phyloP scores from a whole-genome alignment of 768 basidiomycete species.

The Melanogaster broomeanus region DNA sequence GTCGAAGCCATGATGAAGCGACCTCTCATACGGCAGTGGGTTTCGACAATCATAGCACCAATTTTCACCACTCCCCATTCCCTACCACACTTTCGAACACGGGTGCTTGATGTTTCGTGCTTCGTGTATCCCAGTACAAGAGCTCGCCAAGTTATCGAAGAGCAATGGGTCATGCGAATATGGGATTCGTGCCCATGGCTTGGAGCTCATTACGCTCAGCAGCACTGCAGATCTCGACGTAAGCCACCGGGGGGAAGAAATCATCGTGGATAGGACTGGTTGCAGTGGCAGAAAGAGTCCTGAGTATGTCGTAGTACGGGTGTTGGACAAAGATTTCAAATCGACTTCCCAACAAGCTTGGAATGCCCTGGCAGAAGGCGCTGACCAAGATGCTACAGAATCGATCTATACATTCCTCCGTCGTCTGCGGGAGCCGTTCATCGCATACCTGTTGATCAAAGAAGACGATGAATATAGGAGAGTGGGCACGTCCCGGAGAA shows the following conservation, averaged over 20 bases:
- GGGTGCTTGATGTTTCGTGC: not conserved
- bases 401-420: not conserved
- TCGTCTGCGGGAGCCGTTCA: slow-evolving; percentile 2
- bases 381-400: not conserved
- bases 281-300: not conserved
- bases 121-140: not conserved
- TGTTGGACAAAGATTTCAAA: not conserved
- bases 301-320: not conserved
- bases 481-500: not conserved
- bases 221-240: not conserved
- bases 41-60: not conserved
- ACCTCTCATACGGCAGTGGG: not conserved
- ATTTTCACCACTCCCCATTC: not conserved
- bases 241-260: not conserved
- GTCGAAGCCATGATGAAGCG: not conserved
- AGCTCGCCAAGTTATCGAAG: not conserved
- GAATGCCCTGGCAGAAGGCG: not conserved
- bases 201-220: not conserved
- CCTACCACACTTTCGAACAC: not conserved
- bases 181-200: not conserved
- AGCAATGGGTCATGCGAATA: not conserved
- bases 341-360: not conserved
- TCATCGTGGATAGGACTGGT: not conserved
- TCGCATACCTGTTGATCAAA: not conserved
- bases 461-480: not conserved